A percentile compares a stretch with the other conserved stretches of the same genome.
Evolutionary conservation across 768 basidiomycete species (phyloP).

Genomic region (Chlorophyllum brunneum): DNA sequence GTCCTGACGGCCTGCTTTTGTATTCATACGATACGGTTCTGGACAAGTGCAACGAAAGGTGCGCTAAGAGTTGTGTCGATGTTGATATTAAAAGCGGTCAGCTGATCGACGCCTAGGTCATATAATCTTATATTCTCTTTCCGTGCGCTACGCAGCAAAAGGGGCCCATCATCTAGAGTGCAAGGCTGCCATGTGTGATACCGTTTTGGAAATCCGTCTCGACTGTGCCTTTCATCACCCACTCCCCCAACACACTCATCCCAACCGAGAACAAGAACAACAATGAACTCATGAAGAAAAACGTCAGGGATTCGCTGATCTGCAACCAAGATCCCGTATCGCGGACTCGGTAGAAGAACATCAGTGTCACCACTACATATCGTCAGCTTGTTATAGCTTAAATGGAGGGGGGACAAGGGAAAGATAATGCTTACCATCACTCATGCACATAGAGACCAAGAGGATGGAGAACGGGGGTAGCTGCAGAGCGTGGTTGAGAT

Average conservation of each 20-base stretch:
- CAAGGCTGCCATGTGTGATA: too few relatives aligned
- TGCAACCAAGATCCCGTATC: conserved; percentile 89
- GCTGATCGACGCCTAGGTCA: too few relatives aligned
- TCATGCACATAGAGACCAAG: conserved; percentile 70
- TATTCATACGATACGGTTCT: too few relatives aligned
- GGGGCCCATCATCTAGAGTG: too few relatives aligned
- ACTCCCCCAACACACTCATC: conserved; percentile 69
- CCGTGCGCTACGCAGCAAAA: too few relatives aligned
- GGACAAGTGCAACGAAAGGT: too few relatives aligned
- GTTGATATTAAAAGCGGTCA: too few relatives aligned
- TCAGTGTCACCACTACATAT: conserved; percentile 67
- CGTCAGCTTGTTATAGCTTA: neutral
- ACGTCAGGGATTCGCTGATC: conserved; percentile 84
- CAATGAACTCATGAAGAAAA: conserved; percentile 81
- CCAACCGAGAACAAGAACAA: conserved; percentile 77
- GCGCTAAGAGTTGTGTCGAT: too few relatives aligned
- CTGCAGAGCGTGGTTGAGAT: conserved; percentile 60
- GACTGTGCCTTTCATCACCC: conserved; percentile 41
- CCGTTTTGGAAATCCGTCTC: conserved; percentile 5
- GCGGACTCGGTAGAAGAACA: conserved; percentile 80
- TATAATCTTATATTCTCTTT: too few relatives aligned
- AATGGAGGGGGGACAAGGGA: neutral
- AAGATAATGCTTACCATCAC: conserved; percentile 53
- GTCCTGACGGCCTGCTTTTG: too few relatives aligned
- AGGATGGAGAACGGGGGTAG: conserved; percentile 81